Evolutionary conservation across 176 grass and related monocot genomes (phyloP), one percentile per base, ranked within the genome.

Genomic region (Triticum monococcum): DNA sequence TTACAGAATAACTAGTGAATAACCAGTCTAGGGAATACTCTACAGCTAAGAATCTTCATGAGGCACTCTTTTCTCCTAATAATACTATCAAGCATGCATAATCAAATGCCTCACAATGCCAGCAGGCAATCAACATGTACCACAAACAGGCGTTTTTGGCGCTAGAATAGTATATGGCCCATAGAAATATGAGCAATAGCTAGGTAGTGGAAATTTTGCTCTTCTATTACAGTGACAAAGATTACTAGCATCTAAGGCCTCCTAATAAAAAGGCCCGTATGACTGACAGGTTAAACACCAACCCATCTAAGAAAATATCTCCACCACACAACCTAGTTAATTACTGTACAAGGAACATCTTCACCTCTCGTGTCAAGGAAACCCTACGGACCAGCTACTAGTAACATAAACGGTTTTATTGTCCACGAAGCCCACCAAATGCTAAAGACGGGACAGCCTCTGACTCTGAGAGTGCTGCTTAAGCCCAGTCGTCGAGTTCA

Each of bases 281-380:
- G 18, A 37, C 52, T 2, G 18, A 25, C 8, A 64, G 14, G 64
- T 70, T 70, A 54, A 88, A 81, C 81, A 84, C 24, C 40, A 8
- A 64, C 20, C 71, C 81, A 22, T 57, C 11, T 26, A 74, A 45
- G 16, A 9, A 50, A 18, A 28, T 81, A 85, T 75, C 23, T 77
- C 59, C 78, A 79, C 63, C 31, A 86, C 32, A 71, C 17, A 78
- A 72, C 67, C 64, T 22, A 54, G 5, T 59, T 88, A 85, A 16
- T 59, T 75, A 66, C 64, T 88, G 83, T 77, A 91, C 90, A 88
- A 66, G 82, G 41, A 85, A 56, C 78, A 78, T 59, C 56, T 59
- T 45, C 43, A 30, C 56, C 69, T 64, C 77, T 71, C 86, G 23
- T 82, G 37, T 10, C 14, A 72, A 77, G 78, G 70, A 72, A 77